phyloP scores from a whole-genome alignment of 441 rosid genomes.

The Gossypium lobatum region DNA sequence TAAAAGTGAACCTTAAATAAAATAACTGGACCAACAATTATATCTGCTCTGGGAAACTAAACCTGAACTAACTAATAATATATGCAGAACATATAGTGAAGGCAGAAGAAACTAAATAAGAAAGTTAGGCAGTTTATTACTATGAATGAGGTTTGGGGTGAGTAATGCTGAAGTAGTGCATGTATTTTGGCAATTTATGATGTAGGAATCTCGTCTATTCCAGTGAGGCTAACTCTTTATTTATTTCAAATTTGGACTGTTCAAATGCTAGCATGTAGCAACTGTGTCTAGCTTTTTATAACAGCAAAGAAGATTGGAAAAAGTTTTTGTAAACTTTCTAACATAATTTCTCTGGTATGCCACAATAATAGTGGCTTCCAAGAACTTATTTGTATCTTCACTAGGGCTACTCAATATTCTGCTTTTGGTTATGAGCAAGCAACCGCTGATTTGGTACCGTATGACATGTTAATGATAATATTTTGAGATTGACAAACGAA shows the following conservation, averaged over 20 bases:
- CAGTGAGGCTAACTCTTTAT: background rate
- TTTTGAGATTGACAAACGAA: background rate
- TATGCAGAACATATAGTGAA: background rate
- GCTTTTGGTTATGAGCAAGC: background rate
- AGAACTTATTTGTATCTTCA: background rate
- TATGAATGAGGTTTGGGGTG: background rate
- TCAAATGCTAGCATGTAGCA: background rate
- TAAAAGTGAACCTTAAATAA: background rate
- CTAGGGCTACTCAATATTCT: too few species aligned
- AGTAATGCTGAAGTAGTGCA: background rate
- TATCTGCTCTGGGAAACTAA: background rate
- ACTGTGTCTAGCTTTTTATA: background rate
- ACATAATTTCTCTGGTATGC: background rate
- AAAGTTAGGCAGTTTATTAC: background rate
- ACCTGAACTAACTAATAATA: background rate
- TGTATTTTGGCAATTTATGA: background rate
- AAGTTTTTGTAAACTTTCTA: background rate
- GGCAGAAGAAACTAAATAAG: background rate
- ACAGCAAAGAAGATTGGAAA: background rate
- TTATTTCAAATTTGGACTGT: background rate
- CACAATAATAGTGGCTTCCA: background rate
- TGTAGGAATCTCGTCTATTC: background rate
- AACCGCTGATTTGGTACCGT: background rate
- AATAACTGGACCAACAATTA: conserved; percentile 1
- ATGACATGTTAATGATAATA: background rate